These are phyloP conservation scores for Tetrapisispora pingtungensis DNA, from an alignment of 805 yeast genomes.

Conservation along the genomic window DNA sequence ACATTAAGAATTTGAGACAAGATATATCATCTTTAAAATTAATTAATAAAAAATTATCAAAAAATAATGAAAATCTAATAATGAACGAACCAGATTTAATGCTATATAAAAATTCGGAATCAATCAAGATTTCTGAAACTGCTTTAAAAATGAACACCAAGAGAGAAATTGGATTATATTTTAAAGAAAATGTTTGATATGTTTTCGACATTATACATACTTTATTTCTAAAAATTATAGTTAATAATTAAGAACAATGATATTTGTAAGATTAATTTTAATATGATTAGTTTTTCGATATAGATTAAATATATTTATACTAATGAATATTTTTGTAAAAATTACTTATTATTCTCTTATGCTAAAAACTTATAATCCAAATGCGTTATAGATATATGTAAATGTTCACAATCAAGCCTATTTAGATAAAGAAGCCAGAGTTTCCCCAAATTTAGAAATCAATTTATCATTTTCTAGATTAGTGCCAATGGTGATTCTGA, in stretches of 20 bases:
- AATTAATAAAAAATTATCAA: background rate
- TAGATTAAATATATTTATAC: too few relatives aligned
- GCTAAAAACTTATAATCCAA: too few relatives aligned
- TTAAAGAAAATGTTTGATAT: constrained; percentile 7
- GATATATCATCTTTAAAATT: constrained; percentile 13
- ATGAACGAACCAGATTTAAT: constrained; percentile 1
- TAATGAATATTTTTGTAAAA: too few relatives aligned
- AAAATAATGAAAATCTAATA: background rate
- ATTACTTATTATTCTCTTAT: too few relatives aligned
- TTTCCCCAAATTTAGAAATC: constrained; percentile 38
- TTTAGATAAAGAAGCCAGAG: constrained; percentile 19
- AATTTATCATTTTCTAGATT: constrained; percentile 56
- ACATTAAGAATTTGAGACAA: constrained; percentile 16
- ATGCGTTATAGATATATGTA: too few relatives aligned
- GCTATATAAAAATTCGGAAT: background rate
- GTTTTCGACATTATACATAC: too few relatives aligned
- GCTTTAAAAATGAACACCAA: constrained; percentile 19
- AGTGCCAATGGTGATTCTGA: constrained; percentile 85
- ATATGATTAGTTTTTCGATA: too few relatives aligned
- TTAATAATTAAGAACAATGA: too few relatives aligned
- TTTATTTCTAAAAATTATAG: too few relatives aligned
- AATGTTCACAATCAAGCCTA: background rate
- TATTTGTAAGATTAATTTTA: too few relatives aligned
- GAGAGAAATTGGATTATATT: constrained; percentile 19
- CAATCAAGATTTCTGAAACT: constrained; percentile 16